These are phyloP conservation scores for Neurospora pannonica DNA, from an alignment of 495 filamentous ascomycete species.

Conservation along the genomic window DNA sequence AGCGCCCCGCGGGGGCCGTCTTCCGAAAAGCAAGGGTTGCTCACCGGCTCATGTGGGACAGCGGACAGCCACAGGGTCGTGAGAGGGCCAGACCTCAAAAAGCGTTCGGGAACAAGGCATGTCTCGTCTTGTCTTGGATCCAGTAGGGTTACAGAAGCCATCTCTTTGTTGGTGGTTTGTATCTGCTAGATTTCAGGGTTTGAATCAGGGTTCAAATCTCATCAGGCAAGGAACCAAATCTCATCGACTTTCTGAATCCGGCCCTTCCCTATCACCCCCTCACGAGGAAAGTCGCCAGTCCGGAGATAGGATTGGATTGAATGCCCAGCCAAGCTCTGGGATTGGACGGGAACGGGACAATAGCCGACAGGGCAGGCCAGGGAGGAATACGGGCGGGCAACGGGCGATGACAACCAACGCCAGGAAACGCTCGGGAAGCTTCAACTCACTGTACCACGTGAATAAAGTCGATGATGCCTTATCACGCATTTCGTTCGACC, in stretches of 20 bases:
- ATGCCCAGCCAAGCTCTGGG: not conserved
- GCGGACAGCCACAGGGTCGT: not conserved
- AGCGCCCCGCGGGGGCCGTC: not conserved
- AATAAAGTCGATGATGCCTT: not conserved
- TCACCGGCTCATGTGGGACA: not conserved
- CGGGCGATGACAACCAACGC: not conserved
- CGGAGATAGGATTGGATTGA: not conserved
- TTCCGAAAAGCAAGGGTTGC: not conserved
- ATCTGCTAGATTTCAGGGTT: not conserved
- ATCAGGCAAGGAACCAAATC: not conserved
- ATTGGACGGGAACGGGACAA: not conserved
- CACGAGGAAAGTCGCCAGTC: not conserved
- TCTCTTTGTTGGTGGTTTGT: not conserved
- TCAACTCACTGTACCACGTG: not conserved
- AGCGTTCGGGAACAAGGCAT: not conserved
- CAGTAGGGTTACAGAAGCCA: not conserved
- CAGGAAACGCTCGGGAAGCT: not conserved
- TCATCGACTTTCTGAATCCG: not conserved
- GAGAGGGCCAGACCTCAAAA: not conserved
- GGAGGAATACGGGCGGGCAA: not conserved
- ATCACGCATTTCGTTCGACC: not conserved
- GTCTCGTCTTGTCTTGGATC: not conserved
- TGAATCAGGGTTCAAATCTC: not conserved
- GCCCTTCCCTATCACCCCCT: not conserved
- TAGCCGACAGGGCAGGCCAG: not conserved